Evolutionary conservation across 2,329 filamentous ascomycete species (phyloP), one percentile per base, ranked within the genome.

Genomic region (Ploettnerulaceae sp.): DNA sequence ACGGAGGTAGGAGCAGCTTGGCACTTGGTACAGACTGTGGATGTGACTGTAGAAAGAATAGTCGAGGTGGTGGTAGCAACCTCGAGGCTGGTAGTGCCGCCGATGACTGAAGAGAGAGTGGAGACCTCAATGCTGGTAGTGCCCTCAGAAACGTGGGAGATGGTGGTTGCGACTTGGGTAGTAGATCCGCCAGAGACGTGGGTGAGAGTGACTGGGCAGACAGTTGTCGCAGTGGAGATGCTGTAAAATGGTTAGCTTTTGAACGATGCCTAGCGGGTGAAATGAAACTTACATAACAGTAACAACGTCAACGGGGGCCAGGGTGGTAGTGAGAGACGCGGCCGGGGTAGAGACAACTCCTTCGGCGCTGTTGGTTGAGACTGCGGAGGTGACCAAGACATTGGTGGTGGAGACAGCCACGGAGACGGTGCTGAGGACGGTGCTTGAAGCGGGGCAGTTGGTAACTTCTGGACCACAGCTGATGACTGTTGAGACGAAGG

Each of bases 401-500:
- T 18, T 17, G 25, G 33, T 43, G 9, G 45, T 46, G 8, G 44
- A 47, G 22, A 41, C 26, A 15, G 38, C 29, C 7, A 48, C 44
- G 11, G 42, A 48, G 28, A 51, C 45, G 14, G 56, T 52, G 22
- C 54, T 52, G 5, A 53, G 21, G 20, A 52, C 47, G 41, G 54
- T 46, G 15, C 54, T 35, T 26, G 34, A 28, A 15, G 44, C 72
- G 22, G 76, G 75, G 70, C 76, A 81, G 66, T 76, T 65, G 29
- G 69, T 67, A 37, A 73, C 62, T 42, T 66, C 35, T 22, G 67
- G 54, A n/a, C 61, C 70, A 54, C 73, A 75, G 59, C 68, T 71
- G 48, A 70, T 76, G 63, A 78, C 66, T 46, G 75, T 78, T 50
- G 67, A 67, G 51, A 71, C 61, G 2, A 64, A 61, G 36, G 75